phyloP scores from a whole-genome alignment of 257 asterid species.

The Solanum pimpinellifolium region DNA sequence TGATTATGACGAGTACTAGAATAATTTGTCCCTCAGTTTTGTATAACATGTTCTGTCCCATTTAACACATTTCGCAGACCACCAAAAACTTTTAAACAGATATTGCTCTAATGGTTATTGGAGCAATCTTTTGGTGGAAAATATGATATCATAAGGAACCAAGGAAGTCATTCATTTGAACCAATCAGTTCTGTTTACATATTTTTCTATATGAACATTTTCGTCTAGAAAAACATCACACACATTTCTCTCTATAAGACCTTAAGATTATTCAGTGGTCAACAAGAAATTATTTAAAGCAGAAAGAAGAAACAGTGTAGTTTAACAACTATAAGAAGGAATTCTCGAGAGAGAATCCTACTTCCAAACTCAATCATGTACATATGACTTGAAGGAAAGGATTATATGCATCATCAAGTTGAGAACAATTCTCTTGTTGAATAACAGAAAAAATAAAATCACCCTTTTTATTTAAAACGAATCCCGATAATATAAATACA shows the following conservation, averaged over 20 bases:
- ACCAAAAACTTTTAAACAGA: not conserved
- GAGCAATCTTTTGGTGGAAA: not conserved
- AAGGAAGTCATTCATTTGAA: not conserved
- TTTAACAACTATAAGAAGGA: not conserved
- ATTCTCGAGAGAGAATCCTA: not conserved
- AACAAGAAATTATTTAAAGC: not conserved
- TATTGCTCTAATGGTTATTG: not conserved
- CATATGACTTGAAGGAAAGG: not conserved
- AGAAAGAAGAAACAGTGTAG: not conserved
- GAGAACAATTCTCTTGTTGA: not conserved
- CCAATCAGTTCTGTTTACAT: not conserved
- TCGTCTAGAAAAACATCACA: not conserved
- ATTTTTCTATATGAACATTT: not conserved
- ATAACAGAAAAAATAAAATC: not conserved
- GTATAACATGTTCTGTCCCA: not conserved
- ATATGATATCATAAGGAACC: not conserved
- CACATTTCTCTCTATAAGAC: not conserved
- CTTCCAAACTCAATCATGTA: not conserved
- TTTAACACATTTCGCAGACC: not conserved
- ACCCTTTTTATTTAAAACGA: not conserved
- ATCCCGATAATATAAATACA: not conserved
- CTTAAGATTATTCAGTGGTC: not conserved
- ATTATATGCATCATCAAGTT: not conserved
- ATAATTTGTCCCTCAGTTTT: not conserved
- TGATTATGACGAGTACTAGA: not conserved